These are phyloP conservation scores for Xylaria longipes DNA, from an alignment of 495 filamentous ascomycete species.

Conservation along the genomic window DNA sequence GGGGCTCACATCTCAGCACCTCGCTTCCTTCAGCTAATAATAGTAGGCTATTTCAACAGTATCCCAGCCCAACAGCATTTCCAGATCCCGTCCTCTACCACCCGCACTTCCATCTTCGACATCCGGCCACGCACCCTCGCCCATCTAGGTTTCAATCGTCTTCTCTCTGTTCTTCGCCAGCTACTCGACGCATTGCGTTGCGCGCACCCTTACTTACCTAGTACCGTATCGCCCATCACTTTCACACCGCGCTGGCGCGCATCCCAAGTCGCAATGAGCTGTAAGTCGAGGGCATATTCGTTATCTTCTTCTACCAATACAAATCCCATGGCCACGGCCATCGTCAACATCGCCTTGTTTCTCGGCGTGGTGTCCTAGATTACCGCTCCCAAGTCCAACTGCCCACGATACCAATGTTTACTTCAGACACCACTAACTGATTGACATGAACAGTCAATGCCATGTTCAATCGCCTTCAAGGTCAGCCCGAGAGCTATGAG, in stretches of 20 bases:
- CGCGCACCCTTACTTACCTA: slow-evolving; percentile 10
- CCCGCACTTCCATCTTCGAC: not conserved
- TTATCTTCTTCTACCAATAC: slow-evolving; percentile 18
- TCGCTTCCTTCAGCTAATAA: slow-evolving; percentile 15
- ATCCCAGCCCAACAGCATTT: not conserved
- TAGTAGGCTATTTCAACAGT: slow-evolving; percentile 1
- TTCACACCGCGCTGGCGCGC: slow-evolving; percentile 24
- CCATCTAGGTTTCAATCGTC: not conserved
- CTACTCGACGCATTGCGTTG: not conserved
- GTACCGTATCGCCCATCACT: not conserved
- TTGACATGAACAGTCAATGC: slow-evolving; percentile 66
- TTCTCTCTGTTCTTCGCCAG: not conserved
- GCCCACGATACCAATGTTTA: not conserved
- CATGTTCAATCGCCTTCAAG: slow-evolving; percentile 97
- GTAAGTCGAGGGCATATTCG: slow-evolving; percentile 34
- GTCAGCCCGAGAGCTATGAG: slow-evolving; percentile 97
- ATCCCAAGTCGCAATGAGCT: slow-evolving; percentile 44
- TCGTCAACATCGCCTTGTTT: not conserved
- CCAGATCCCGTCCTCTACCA: not conserved
- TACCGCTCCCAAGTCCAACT: not conserved
- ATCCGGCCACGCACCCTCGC: not conserved
- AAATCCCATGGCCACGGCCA: not conserved
- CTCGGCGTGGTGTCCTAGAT: not conserved
- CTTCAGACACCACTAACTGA: not conserved
- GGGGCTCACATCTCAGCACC: slow-evolving; percentile 18